phyloP scores from a whole-genome alignment of 805 yeast species.

The Cyberlindnera veronae region DNA sequence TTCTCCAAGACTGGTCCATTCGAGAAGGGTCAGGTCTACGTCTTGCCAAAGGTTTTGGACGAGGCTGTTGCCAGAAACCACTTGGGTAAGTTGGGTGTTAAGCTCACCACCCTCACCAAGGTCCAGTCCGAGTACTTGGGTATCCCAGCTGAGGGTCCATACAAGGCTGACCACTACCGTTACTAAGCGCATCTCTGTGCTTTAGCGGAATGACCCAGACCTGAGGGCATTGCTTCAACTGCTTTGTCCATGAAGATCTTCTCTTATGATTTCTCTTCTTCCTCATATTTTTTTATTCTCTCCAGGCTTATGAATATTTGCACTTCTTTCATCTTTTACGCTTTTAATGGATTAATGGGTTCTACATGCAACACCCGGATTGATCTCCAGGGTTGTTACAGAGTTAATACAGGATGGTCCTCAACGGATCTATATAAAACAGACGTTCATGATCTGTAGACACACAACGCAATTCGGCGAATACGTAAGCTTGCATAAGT shows the following conservation, averaged over 20 bases:
- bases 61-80: constrained; percentile 98
- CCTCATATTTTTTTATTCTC: neutral
- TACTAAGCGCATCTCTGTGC: constrained; percentile 48
- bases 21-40: constrained; percentile 81
- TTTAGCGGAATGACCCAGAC: neutral
- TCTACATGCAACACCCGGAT: neutral
- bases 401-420: constrained; percentile 3
- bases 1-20: constrained; percentile 91
- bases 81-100: constrained; percentile 90
- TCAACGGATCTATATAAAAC: constrained; percentile 3
- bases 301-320: constrained; percentile 1
- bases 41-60: constrained; percentile 95
- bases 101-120: constrained; percentile 67
- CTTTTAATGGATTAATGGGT: constrained; percentile 2
- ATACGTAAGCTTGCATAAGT: too few relatives aligned
- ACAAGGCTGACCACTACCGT: constrained; percentile 97
- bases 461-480: too few relatives aligned
- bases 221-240: constrained; percentile 3
- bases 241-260: constrained; percentile 1
- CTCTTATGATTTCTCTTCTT: constrained; percentile 1
- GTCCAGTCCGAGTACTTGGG: constrained; percentile 94
- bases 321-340: constrained; percentile 1
- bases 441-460: neutral
- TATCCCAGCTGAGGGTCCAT: constrained; percentile 91
- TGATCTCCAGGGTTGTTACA: neutral